Evolutionary conservation across 176 grass and related monocot genomes (phyloP), one percentile per base, ranked within the genome.

Genomic region (Alopecurus myosuroides): DNA sequence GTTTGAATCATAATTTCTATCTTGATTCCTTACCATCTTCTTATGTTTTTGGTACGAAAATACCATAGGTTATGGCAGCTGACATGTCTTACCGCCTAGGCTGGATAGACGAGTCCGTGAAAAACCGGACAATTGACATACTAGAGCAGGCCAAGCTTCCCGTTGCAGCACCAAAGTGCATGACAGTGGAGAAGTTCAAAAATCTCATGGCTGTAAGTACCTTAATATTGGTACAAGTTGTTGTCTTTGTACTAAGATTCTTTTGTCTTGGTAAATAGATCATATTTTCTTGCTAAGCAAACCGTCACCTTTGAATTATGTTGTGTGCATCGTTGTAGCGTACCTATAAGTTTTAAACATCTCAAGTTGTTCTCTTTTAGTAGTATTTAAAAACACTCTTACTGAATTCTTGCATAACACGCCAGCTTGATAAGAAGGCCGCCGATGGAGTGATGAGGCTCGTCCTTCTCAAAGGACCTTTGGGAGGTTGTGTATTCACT

Each of bases 341-440:
- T n/a, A 67, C 15, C 1, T 25, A 23, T 39, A 20, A 8, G 40
- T 42, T 37, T 70, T 80, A n/a, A 9, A 29, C 33, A 66, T 66
- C 22, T 80, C 15, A 25, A 31, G 42, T 45, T 78, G 20, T 64
- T 36, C 33, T 9, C 25, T 40, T 36, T 85, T 4, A 28, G 28
- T 67, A 67, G 15, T 45, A 72, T 18, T 29, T 14, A 37, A 52
- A 28, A 55, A 4, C 8, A 73, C n/a, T 45, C 64, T 78, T 49
- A 73, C 37, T 79, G 48, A 63, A 79, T 73, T 82, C 37, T 42
- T 83, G 84, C 10, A 86, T 80, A 8, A 56, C 48, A 7, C 44
- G 22, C 60, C 55, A 98, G 97, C 91, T 98, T 37, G 97, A 98
- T 84, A 98, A 98, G 88, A 98, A 98, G 86, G 97, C 95, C 48